Evolutionary conservation across 495 filamentous ascomycete genomes (phyloP), one percentile per base, ranked within the genome.

Genomic region (Staphylotrichum tortipilum): DNA sequence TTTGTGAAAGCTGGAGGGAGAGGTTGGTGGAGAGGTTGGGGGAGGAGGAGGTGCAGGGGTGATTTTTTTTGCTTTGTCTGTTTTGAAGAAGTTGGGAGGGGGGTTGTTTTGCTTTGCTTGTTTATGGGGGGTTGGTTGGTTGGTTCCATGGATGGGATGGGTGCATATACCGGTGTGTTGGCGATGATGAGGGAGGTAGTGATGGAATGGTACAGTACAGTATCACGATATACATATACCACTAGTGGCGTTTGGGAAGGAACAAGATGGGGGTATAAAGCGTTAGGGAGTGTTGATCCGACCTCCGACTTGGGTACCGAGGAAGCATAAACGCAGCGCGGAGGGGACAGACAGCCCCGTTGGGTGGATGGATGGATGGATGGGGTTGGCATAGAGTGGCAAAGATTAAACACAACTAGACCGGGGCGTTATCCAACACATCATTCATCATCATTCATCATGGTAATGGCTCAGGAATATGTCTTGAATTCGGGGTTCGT

Each of bases 1-100:
- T 89, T 1, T 95, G 88, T 65, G 81, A 80, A 40, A 62, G 55
- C 14, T 78, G 75, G 76, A 65, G 77, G 41, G 67, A 68, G 35
- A 66, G 74, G 29, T 58, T 80, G 36, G 55, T 77, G 28, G 70
- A 72, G 14, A 72, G n/a, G n/a, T n/a, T n/a, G n/a, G n/a, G 75
- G 19, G 73, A 68, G 37, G 18, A 29, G 40, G 14, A 29, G 10
- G 10, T 24, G 23, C 22, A 49, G 35, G 46, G 24, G 7, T 49
- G 21, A 37, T 24, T 8, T 8, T 18, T 7, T 8, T 11, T 26
- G 22, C 22, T 21, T 9, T 14, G n/a, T 4, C 9, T 15, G 21
- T 24, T 2, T 19, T 19, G 38, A 24, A 24, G 7, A 12, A 8
- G 38, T 41, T 1, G 38, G 6, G 38, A 12, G 1, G 10, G n/a